These are phyloP conservation scores for Coniella lustricola DNA, from an alignment of 2,329 filamentous ascomycete species.

Conservation along the genomic window DNA sequence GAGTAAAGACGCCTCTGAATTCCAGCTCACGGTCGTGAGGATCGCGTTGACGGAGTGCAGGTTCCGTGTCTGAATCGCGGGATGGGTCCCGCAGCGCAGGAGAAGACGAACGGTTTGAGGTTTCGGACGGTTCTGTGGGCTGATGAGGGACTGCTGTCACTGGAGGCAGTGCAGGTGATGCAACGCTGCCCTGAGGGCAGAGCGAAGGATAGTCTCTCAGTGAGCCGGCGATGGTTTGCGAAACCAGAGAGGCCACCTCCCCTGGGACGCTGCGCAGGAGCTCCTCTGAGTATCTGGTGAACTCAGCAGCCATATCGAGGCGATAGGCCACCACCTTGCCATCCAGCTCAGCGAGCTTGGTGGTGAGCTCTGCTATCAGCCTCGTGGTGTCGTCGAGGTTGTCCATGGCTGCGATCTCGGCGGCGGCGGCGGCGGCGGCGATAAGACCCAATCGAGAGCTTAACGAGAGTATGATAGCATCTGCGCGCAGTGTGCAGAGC, in stretches of 20 bases:
- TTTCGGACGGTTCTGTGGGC: slow-evolving; percentile 12
- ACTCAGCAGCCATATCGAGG: slow-evolving; percentile 50
- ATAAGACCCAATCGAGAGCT: slow-evolving; percentile 5
- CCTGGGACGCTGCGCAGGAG: slow-evolving; percentile 41
- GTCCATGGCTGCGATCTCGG: slow-evolving; percentile 30
- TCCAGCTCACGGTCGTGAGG: slow-evolving; percentile 51
- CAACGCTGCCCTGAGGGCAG: slow-evolving; percentile 12
- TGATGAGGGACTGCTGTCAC: slow-evolving; percentile 15
- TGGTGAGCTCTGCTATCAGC: slow-evolving; percentile 45
- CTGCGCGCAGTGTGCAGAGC: background rate
- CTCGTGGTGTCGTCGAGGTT: slow-evolving; percentile 35
- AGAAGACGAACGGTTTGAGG: slow-evolving; percentile 29
- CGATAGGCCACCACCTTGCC: slow-evolving; percentile 50
- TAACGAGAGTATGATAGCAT: background rate
- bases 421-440: background rate
- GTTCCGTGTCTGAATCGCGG: slow-evolving; percentile 29
- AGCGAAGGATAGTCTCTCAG: slow-evolving; percentile 40
- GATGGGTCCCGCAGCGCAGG: slow-evolving; percentile 33
- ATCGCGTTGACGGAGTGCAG: slow-evolving; percentile 22
- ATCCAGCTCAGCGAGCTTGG: slow-evolving; percentile 50
- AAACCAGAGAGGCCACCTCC: slow-evolving; percentile 39
- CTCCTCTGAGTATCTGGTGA: slow-evolving; percentile 45
- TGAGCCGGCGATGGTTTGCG: slow-evolving; percentile 38
- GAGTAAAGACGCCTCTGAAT: slow-evolving; percentile 56
- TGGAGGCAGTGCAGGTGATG: slow-evolving; percentile 2